Evolutionary conservation across 2,329 filamentous ascomycete genomes (phyloP), one percentile per base, ranked within the genome.

Genomic region (Pseudogymnoascus sp.): DNA sequence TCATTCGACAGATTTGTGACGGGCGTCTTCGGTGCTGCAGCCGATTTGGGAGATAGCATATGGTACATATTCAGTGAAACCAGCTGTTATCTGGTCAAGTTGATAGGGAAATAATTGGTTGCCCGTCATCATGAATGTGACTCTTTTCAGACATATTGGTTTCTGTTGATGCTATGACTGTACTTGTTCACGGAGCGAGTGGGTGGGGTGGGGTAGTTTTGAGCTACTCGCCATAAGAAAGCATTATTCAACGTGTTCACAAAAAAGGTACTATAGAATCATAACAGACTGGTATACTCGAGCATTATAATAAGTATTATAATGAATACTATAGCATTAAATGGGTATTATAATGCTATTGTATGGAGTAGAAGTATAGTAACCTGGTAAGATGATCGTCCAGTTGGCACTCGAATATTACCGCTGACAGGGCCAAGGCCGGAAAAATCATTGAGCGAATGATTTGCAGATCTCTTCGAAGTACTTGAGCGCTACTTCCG

Each of bases 381-480:
- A 57, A 57, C 50, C 26, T 57, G 28, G 50, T 57, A 57, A 21
- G 50, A 57, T 57, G 50, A 57, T 57, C 28, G 28, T 33, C 50
- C 28, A 35, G 28, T 33, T 57, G 50, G 28, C n/a, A 57, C 17
- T 35, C 50, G 50, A 19, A 57, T 5, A 57, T 57, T 57, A 33
- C 17, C n/a, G 50, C 28, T 57, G 50, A 57, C 50, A n/a, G 28
- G 28, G 28, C 28, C 50, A 57, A 35, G 26, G 9, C 28, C 50
- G 50, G 50, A 35, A 57, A 57, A 33, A 57, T 57, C 50, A 35
- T 57, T 33, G 50, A 57, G 50, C 50, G 50, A 35, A 33, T 57
- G 23, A 33, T 13, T 7, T 9, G 50, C 50, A 33, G 28, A 33
- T 35, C 50, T 23, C 21, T 44, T 13, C 35, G 11, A 4, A n/a